Evolutionary conservation across 2,329 filamentous ascomycete genomes (phyloP), one percentile per base, ranked within the genome.

Genomic region (Colletotrichum cereale): DNA sequence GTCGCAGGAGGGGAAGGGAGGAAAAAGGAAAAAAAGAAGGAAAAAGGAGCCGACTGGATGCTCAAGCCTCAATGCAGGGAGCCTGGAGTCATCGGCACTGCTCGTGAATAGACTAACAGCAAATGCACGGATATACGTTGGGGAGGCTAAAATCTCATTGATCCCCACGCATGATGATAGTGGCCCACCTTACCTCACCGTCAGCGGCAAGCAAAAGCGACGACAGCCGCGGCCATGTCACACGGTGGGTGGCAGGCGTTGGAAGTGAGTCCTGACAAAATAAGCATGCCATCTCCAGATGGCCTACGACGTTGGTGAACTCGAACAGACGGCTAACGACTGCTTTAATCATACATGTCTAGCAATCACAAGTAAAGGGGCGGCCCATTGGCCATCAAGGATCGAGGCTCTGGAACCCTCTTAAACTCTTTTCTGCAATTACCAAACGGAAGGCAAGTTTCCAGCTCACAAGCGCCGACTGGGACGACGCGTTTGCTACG

Each of bases 41-140:
- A 21, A 29, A 26, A 40, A 57, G 42, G 34, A 21, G 50, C 16
- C 16, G 42, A 53, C 36, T 31, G 47, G 38, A 60, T 24, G 66
- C 69, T 72, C 69, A 58, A 68, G 65, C 69, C 69, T 72, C 53
- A 57, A 57, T 47, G 65, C 69, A 64, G 60, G 69, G 68, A 68
- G 68, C 47, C 36, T 24, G 31, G 48, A 63, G 57, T 36, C 31
- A 47, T 44, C 42, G 65, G 52, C 31, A 58, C 58, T 36, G 44
- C 50, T 57, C 31, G 68, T 63, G 69, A 60, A 69, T 38, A 48
- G 42, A 55, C 65, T 63, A 68, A 68, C 58, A 67, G 26, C 47
- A 66, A 50, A 44, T 53, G 68, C 68, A 71, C 68, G 68, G 68
- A 63, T 71, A 53, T 67, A 47, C 64, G 48, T 67, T 67, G 31